Base-by-base conservation (phyloP, 805 yeast species). In the Wickerhamiella nectarea region DNA sequence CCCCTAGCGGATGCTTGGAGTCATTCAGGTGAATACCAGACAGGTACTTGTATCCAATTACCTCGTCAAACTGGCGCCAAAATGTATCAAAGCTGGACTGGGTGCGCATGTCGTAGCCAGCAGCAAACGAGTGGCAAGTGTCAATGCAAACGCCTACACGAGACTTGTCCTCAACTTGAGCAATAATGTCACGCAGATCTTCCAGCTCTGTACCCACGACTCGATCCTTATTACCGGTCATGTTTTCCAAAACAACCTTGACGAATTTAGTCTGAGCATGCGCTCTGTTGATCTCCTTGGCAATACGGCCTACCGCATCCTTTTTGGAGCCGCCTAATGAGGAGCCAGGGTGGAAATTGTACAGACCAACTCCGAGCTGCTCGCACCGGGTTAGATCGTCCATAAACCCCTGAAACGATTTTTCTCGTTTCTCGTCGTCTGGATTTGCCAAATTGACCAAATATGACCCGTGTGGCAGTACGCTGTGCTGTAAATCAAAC, bases 91-190 rank as follows among this genome's bases (percentile, higher is more conserved):
- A 82, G 11, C 64, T 57, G 24, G 68, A 75, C 46, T 70, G 71
- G 14, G 71, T 70, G n/a, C 77, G 63, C 37, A 91, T 70, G 57
- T 91, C 96, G 58, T 83, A 87, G 1, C 98, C 98, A 1, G 97
- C 95, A 0, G 97, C 95, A 67, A 83, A 86, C 0, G 95, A 70
- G 61, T 91, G 98, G 59, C 98, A 91, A 0, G 97, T 91, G 59
- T 91, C 98, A 12, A 91, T 70, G 58, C 98, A 91, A 1, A 91
- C 94, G 3, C 98, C 97, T n/a, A 91, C 78, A 45, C 98, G 69
- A 1, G 63, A 57, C 60, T 87, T 87, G 56, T 86, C 74, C 1
- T 85, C 80, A n/a, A 91, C 73, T 68, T 75, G 56, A 29, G 74
- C 79, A 36, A 91, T 84, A 12, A 91, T 87, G 18, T 71, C 72